Conservation (phyloP, 2,329 filamentous ascomycete genomes). For the Aplosporella prunicola region DNA sequence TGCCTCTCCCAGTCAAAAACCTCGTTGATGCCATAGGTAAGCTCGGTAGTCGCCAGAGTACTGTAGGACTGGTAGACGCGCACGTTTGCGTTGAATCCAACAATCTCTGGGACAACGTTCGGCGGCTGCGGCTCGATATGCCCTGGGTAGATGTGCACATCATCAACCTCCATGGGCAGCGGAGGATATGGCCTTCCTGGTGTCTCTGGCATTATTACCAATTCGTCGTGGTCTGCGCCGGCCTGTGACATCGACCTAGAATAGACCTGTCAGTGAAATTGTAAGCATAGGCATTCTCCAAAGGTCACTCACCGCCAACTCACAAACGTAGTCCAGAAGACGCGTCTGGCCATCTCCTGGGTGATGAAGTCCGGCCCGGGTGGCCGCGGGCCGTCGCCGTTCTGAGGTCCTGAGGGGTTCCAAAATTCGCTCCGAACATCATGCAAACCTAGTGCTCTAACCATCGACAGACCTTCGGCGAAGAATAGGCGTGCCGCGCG, state of each 20-base stretch:
- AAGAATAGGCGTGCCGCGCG: slow-evolving; percentile 60
- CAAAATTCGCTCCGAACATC: slow-evolving; percentile 36
- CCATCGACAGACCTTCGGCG: slow-evolving; percentile 60
- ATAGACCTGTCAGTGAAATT: no score
- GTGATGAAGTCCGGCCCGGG: slow-evolving; percentile 29
- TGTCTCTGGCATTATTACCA: slow-evolving; percentile 68
- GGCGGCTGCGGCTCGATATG: slow-evolving; percentile 62
- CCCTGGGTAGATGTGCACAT: slow-evolving; percentile 65
- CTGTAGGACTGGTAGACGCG: slow-evolving; percentile 75
- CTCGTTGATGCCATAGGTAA: slow-evolving; percentile 70
- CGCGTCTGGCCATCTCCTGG: slow-evolving; percentile 45
- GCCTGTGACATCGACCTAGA: slow-evolving; percentile 66
- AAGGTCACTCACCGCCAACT: slow-evolving; percentile 51
- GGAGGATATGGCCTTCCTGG: slow-evolving; percentile 68
- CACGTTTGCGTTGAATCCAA: slow-evolving; percentile 73
- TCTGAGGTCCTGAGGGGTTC: slow-evolving; percentile 1
- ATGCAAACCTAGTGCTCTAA: slow-evolving; percentile 57
- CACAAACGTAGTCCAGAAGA: slow-evolving; percentile 78
- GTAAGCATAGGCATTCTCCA: no score
- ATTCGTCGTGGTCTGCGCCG: slow-evolving; percentile 59
- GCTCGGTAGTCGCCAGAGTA: slow-evolving; percentile 65
- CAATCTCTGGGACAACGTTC: slow-evolving; percentile 58
- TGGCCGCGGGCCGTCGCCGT: background rate
- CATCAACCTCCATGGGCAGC: slow-evolving; percentile 72
- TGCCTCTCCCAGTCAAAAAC: slow-evolving; percentile 71